phyloP scores from a whole-genome alignment of 108 stramenopile genomes.

The Stephanodiscus triporus region DNA sequence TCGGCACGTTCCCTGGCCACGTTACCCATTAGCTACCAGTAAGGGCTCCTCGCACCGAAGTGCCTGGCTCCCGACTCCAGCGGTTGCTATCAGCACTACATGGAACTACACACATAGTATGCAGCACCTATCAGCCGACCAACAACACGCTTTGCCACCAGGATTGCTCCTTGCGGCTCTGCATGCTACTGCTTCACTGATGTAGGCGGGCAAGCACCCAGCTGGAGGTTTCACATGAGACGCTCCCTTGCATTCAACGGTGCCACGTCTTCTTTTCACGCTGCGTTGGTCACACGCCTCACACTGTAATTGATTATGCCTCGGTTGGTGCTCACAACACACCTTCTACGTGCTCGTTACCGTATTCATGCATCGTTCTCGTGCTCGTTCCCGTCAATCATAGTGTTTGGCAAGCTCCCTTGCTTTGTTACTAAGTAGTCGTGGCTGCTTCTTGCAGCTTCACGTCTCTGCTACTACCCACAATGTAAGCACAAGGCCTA shows the following conservation, averaged over 20 bases:
- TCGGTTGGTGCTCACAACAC: too few relatives aligned
- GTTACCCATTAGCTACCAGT: not conserved
- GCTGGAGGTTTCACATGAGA: slow-evolving; percentile 9
- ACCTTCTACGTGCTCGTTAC: too few relatives aligned
- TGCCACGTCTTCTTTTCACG: not conserved
- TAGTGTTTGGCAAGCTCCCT: too few relatives aligned
- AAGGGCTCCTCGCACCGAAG: slow-evolving; percentile 14
- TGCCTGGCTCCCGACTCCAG: slow-evolving; percentile 2
- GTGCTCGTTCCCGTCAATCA: too few relatives aligned
- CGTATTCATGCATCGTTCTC: too few relatives aligned
- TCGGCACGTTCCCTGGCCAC: too few relatives aligned
- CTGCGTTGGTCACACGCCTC: too few relatives aligned
- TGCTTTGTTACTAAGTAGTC: too few relatives aligned
- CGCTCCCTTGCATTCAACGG: slow-evolving; percentile 4
- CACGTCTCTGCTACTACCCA: too few relatives aligned
- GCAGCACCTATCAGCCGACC: slow-evolving; percentile 18
- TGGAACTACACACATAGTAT: slow-evolving; percentile 19
- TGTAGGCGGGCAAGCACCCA: slow-evolving; percentile 14
- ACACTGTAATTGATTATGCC: too few relatives aligned
- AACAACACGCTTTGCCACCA: slow-evolving; percentile 15
- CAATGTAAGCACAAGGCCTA: too few relatives aligned
- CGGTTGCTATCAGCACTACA: slow-evolving; percentile 9
- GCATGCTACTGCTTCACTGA: slow-evolving; percentile 13
- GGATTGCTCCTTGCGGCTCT: slow-evolving; percentile 5
- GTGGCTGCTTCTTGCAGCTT: too few relatives aligned